Percentiles rank a stretch among this genome's conserved stretches.
Conservation (phyloP, 2,329 filamentous ascomycete species). For the Hawksworthiomyces lignivorus region DNA sequence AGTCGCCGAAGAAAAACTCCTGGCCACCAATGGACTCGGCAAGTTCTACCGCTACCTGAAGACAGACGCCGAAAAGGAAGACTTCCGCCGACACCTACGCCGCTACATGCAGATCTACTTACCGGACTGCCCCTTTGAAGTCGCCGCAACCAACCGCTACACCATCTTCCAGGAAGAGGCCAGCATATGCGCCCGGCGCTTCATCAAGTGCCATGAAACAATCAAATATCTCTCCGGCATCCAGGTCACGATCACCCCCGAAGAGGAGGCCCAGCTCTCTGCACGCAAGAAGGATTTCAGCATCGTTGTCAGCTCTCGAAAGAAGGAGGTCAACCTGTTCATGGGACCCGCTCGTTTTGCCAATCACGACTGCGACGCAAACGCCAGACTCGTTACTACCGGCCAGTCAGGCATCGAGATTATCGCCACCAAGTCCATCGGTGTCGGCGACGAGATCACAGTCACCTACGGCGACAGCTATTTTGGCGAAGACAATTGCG, state of each 20-base stretch:
- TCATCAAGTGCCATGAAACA: conserved; percentile 72
- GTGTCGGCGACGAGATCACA: conserved; percentile 87
- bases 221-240: conserved; percentile 90
- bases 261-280: conserved; percentile 80
- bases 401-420: conserved; percentile 87
- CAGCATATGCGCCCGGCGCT: conserved; percentile 70
- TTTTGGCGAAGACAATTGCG: conserved; percentile 90
- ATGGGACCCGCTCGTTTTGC: conserved; percentile 93
- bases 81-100: conserved; percentile 77
- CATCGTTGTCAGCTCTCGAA: conserved; percentile 87
- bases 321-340: conserved; percentile 85
- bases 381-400: conserved; percentile 77
- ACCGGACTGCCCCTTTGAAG: conserved; percentile 90
- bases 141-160: conserved; percentile 86
- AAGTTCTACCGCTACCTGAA: conserved; percentile 62
- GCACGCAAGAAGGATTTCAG: conserved; percentile 87
- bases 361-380: conserved; percentile 94
- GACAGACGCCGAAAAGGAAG: conserved; percentile 72
- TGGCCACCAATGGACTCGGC: conserved; percentile 64
- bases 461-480: conserved; percentile 95
- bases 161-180: conserved; percentile 88
- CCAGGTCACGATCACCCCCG: conserved; percentile 83
- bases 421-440: conserved; percentile 72
- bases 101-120: conserved; percentile 91
- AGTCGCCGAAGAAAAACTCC: conserved; percentile 62